A percentile compares a stretch with the other conserved stretches of the same genome.
Conservation (phyloP, 1,284 basidiomycete genomes). For the Albatrellus sp. region DNA sequence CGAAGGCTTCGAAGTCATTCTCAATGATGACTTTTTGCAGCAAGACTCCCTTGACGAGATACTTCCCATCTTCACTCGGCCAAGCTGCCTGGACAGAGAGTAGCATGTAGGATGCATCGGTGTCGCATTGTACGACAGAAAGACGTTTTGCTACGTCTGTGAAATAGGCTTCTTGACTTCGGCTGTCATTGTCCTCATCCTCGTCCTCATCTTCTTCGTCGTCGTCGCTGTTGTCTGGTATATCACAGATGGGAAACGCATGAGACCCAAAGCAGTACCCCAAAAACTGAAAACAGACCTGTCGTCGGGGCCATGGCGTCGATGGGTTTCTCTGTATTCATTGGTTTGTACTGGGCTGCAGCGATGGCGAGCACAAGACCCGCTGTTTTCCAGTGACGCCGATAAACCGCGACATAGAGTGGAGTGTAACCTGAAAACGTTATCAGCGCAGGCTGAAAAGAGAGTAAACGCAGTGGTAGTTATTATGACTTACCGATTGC, state of each 20-base stretch:
- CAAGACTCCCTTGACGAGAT: slow-evolving; percentile 5
- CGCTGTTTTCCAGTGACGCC: slow-evolving; percentile 40
- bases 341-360: slow-evolving; percentile 34
- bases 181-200: slow-evolving; percentile 25
- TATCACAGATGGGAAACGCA: too few species aligned
- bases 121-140: slow-evolving; percentile 27
- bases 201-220: slow-evolving; percentile 26
- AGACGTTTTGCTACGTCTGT: slow-evolving; percentile 36
- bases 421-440: slow-evolving; percentile 36
- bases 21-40: slow-evolving; percentile 26
- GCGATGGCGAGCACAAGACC: slow-evolving; percentile 40
- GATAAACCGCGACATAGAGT: slow-evolving; percentile 31
- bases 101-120: slow-evolving; percentile 26
- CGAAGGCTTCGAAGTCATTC: slow-evolving; percentile 38
- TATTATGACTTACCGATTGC: too few species aligned
- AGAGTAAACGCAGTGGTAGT: too few species aligned
- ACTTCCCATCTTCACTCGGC: slow-evolving; percentile 8
- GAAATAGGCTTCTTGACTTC: slow-evolving; percentile 25
- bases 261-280: background rate
- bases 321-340: slow-evolving; percentile 23
- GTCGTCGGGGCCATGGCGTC: slow-evolving; percentile 22
- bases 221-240: too few species aligned
- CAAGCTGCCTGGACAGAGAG: slow-evolving; percentile 10
- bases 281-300: slow-evolving; percentile 10
- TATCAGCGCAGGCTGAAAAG: too few species aligned